A percentile compares a stretch with the other conserved stretches of the same genome.
Conservation (phyloP, 2,329 filamentous ascomycete genomes). For the Shiraia bambusicola region DNA sequence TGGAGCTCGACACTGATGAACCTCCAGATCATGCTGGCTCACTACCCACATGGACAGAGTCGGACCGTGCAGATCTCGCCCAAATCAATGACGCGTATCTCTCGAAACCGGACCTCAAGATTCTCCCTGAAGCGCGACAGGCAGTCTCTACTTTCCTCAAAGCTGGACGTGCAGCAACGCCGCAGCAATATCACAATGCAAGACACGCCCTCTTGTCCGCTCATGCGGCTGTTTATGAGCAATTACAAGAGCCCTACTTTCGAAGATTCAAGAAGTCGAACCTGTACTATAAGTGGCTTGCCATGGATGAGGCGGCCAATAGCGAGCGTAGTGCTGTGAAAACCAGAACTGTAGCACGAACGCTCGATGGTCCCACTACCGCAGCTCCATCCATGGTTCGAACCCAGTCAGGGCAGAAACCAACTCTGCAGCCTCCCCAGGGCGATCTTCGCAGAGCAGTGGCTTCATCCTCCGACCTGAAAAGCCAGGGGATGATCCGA, state of each 20-base stretch:
- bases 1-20: constrained; percentile 78
- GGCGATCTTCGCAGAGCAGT: constrained; percentile 60
- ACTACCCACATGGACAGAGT: constrained; percentile 70
- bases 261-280: constrained; percentile 89
- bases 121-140: constrained; percentile 67
- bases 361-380: constrained; percentile 24
- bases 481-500: constrained; percentile 49
- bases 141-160: constrained; percentile 76
- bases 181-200: constrained; percentile 79
- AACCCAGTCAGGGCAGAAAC: constrained; percentile 49
- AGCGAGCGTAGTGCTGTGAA: constrained; percentile 31
- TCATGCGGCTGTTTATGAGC: constrained; percentile 80
- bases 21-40: constrained; percentile 56
- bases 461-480: constrained; percentile 62
- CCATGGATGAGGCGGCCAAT: constrained; percentile 69
- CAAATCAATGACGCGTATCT: constrained; percentile 92
- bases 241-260: constrained; percentile 79
- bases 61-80: constrained; percentile 82
- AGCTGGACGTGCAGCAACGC: constrained; percentile 73
- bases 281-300: constrained; percentile 92
- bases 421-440: constrained; percentile 41
- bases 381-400: constrained; percentile 46
- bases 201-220: constrained; percentile 77
- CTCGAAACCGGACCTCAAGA: constrained; percentile 75
- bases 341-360: constrained; percentile 29